Base-by-base conservation (phyloP, 192 early-diverging fungal genomes). In the Coemansia sp. region DNA sequence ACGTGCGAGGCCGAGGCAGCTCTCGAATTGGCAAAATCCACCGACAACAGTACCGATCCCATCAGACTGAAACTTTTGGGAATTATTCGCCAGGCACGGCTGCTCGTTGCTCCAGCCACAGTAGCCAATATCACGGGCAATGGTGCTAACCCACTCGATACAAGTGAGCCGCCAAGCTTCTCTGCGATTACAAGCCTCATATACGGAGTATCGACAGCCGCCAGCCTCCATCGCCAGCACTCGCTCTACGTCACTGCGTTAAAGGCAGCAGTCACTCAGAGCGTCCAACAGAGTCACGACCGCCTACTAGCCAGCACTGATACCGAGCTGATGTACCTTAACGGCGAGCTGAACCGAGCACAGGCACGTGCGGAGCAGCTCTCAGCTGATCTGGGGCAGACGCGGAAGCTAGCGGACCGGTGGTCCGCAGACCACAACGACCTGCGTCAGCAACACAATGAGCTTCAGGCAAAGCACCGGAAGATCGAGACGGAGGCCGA, bases 1-100 rank as follows among this genome's bases (percentile, higher is more conserved):
- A 40, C 41, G 0, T 71, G 73, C 47, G 65, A 75, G 24, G 22
- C 45, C 2, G 69, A 72, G 44, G 27, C 67, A 27, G 70, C 66
- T 2, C 16, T 18, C 0, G 20, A 45, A 15, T 15, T 77, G 55
- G 53, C 53, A 15, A 6, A 29, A n/a, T 37, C 40, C 53, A 32
- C 13, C 4, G 15, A 22, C 45, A 49, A 5, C 20, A 8, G 30
- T 59, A 43, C 27, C 2, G n/a, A 4, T 12, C 8, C 56, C 18
- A 3, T n/a, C 29, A 29, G 9, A 10, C 47, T 50, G n/a, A 8
- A 50, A 3, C n/a, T 50, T 9, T 3, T 10, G 10, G 18, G 20
- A 9, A 20, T 20, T 18, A 50, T 50, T 20, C 20, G 20, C 20
- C 47, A 50, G 20, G 47, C 47, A 2, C 47, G 20, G 41, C 12